A percentile compares a stretch with the other conserved stretches of the same genome.
Conservation (phyloP, 1,284 basidiomycete species). For the Moesziomyces sp. region DNA sequence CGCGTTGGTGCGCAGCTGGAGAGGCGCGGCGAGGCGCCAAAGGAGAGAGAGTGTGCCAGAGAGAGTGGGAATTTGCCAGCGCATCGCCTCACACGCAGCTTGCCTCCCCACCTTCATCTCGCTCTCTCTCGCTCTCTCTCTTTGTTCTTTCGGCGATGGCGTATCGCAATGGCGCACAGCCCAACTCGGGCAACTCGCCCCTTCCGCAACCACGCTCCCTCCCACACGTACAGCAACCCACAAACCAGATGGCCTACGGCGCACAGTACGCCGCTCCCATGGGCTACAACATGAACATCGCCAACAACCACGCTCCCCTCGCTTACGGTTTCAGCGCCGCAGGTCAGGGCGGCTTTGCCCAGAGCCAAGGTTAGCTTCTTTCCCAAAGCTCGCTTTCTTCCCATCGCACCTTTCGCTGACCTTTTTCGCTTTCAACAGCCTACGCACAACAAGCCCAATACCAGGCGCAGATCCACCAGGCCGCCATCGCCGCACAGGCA, state of each 20-base stretch:
- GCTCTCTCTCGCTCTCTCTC: background rate
- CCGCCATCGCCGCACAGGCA: conserved; percentile 60
- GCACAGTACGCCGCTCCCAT: conserved; percentile 58
- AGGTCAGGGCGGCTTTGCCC: conserved; percentile 62
- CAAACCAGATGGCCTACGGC: conserved; percentile 57
- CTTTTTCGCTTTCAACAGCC: conserved; percentile 15
- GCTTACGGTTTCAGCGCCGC: conserved; percentile 55
- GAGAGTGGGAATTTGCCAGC: no score
- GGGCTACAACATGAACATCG: conserved; percentile 49
- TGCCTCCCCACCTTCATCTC: background rate
- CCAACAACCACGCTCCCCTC: conserved; percentile 30
- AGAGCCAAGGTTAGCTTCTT: conserved; percentile 63
- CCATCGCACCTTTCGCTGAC: background rate
- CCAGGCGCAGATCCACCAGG: conserved; percentile 62
- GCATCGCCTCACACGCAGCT: no score
- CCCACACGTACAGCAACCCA: conserved; percentile 58
- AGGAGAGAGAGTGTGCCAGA: no score
- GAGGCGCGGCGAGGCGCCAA: no score
- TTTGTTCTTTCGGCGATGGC: conserved; percentile 21
- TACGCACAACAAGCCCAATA: conserved; percentile 57
- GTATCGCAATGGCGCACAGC: conserved; percentile 39
- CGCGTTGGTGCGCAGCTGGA: no score
- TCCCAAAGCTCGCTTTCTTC: background rate
- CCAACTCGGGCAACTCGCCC: conserved; percentile 36
- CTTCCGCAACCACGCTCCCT: conserved; percentile 34